Conservation (phyloP, 306 rosid species). For the Vachellia pachyceras region DNA sequence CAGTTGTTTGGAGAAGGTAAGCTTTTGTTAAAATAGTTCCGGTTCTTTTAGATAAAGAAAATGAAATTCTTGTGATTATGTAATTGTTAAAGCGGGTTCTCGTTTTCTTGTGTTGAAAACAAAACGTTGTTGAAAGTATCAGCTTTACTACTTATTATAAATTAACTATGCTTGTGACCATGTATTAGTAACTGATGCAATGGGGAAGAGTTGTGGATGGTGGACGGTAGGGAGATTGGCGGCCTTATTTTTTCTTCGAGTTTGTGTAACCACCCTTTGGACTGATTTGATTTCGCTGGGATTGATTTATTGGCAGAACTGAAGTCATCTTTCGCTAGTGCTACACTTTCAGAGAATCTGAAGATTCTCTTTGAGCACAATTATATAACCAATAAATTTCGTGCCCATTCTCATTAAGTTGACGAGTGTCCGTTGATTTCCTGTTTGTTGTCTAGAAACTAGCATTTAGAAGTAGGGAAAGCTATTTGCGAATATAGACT, state of each 20-base stretch:
- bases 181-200: not conserved
- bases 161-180: not conserved
- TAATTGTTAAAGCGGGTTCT: not conserved
- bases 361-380: not conserved
- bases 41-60: conserved; percentile 16
- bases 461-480: conserved; percentile 1
- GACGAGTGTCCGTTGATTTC: not conserved
- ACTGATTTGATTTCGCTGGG: not conserved
- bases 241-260: not conserved
- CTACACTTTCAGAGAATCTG: not conserved
- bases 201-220: not conserved
- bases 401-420: not conserved
- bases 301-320: not conserved
- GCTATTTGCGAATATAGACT: not conserved
- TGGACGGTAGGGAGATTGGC: not conserved
- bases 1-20: conserved; percentile 45
- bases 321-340: not conserved
- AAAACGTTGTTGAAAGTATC: not conserved
- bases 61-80: conserved; percentile 5
- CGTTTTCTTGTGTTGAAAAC: not conserved
- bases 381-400: not conserved
- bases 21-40: conserved; percentile 10
- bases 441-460: not conserved
- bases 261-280: conserved; percentile 1
- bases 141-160: conserved; percentile 11